Evolutionary conservation across 202 grass and related monocot species (phyloP).

Genomic region (Tripidium arundinaceum): DNA sequence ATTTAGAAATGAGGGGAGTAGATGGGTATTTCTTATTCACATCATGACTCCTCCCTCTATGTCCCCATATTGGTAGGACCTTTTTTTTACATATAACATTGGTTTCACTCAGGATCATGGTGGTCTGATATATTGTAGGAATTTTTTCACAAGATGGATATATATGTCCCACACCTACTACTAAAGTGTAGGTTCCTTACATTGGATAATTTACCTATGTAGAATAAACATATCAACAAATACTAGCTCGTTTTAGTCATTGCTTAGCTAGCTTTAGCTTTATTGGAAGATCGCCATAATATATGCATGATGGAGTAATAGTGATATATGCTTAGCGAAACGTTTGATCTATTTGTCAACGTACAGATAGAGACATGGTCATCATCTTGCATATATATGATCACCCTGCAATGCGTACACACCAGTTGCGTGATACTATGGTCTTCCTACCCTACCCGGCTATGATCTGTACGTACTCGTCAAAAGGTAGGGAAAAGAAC

Average conservation of each 20-base stretch:
- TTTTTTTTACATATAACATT: not conserved
- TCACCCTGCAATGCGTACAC: too few species aligned
- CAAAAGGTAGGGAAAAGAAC: not conserved
- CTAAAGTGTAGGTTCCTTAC: too few species aligned
- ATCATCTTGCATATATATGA: too few species aligned
- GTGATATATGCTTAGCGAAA: too few species aligned
- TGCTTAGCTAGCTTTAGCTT: too few species aligned
- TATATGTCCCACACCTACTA: too few species aligned
- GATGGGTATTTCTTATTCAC: not conserved
- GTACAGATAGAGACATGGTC: slow-evolving; percentile 26
- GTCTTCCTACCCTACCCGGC: slow-evolving; percentile 11
- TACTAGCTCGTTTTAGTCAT: too few species aligned
- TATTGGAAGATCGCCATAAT: too few species aligned
- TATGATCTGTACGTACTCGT: slow-evolving; percentile 13
- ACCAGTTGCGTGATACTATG: not conserved
- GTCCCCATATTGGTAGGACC: not conserved
- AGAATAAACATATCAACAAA: too few species aligned
- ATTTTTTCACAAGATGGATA: too few species aligned
- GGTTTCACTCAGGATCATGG: not conserved
- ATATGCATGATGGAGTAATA: too few species aligned
- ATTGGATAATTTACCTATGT: too few species aligned
- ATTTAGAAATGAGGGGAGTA: not conserved
- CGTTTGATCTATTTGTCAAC: not conserved
- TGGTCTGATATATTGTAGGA: not conserved
- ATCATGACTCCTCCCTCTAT: not conserved